Evolutionary conservation across 495 filamentous ascomycete species (phyloP), one percentile per base, ranked within the genome.

Genomic region (Penicillium canariense): DNA sequence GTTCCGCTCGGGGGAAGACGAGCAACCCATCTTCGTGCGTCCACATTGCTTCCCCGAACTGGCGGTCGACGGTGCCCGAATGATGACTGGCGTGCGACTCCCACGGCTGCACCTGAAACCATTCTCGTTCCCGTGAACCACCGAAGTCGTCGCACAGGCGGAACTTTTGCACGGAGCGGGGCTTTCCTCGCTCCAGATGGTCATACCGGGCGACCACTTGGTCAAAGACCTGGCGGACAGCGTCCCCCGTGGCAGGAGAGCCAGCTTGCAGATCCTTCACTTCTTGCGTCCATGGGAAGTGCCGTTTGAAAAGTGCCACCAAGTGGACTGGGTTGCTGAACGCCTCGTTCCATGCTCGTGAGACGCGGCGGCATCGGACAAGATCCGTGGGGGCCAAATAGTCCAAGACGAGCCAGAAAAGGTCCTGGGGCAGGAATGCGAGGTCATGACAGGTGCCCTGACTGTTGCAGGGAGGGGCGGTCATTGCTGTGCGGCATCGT

Each of bases 11-110:
- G 7, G 80, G 81, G 56, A 79, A 87, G 15, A 87, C 79, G 25
- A 88, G 48, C 9, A 87, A 54, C 0, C 79, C 82, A 35, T 84
- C 80, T 43, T 81, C 82, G 60, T 81, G 81, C 34, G 75, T 80
- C 86, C 86, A 89, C 8, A 76, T 66, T 5, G 82, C 69, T 56
- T 87, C 74, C 23, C 62, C 76, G 69, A 74, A 86, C 68, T 76
- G 70, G 46, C 80, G 71, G 52, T 78, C 70, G 27, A 75, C 68
- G 2, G 60, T 51, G 18, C 67, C 60, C 50, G 62, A 60, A 11
- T 65, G 31, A 53, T 74, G 72, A 50, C 72, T 77, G 5, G 84
- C 63, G 60, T 81, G 80, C 5, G 72, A 76, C 51, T 81, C 74
- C 83, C 84, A 87, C 1, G 78, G 74, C 47, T 73, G 74, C 3